phyloP scores from a whole-genome alignment of 2,329 filamentous ascomycete species.

The Onygena corvina region DNA sequence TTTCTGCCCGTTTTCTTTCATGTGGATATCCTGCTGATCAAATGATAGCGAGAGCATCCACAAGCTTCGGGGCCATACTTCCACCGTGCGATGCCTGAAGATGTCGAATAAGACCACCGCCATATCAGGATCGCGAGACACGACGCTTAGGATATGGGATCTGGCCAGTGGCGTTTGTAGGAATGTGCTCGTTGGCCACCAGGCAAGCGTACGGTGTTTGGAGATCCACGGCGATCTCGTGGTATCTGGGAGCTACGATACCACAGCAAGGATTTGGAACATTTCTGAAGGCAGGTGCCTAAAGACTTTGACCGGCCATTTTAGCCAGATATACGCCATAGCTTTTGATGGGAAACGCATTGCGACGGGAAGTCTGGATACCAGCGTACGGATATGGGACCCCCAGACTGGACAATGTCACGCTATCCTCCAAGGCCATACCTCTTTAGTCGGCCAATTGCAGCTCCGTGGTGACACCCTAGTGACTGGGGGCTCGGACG shows the following conservation, averaged over 20 bases:
- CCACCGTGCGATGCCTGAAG: constrained; percentile 90
- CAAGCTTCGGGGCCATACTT: constrained; percentile 85
- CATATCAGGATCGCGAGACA: constrained; percentile 92
- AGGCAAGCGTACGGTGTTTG: constrained; percentile 94
- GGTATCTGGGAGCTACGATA: constrained; percentile 97
- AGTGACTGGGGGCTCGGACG: constrained; percentile 91
- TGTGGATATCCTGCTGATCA: constrained; percentile 2
- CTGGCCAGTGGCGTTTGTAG: constrained; percentile 86
- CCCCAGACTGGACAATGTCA: constrained; percentile 74
- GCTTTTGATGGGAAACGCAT: constrained; percentile 91
- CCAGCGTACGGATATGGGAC: constrained; percentile 95
- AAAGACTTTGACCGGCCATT: constrained; percentile 81
- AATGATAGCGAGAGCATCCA: constrained; percentile 56
- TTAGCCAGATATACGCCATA: constrained; percentile 97
- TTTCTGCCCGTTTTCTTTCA: constrained; percentile 13
- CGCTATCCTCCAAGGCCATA: constrained; percentile 90
- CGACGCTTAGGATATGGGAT: constrained; percentile 90
- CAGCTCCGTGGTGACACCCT: constrained; percentile 92
- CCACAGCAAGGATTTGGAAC: constrained; percentile 92
- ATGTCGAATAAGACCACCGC: constrained; percentile 92
- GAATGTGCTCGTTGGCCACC: constrained; percentile 93
- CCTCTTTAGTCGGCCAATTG: constrained; percentile 87
- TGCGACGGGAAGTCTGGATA: constrained; percentile 90
- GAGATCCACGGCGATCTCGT: constrained; percentile 94
- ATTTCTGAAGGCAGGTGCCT: constrained; percentile 91